Evolutionary conservation across 2,329 filamentous ascomycete genomes (phyloP), one percentile per base, ranked within the genome.

Genomic region (Xylaria multiplex): DNA sequence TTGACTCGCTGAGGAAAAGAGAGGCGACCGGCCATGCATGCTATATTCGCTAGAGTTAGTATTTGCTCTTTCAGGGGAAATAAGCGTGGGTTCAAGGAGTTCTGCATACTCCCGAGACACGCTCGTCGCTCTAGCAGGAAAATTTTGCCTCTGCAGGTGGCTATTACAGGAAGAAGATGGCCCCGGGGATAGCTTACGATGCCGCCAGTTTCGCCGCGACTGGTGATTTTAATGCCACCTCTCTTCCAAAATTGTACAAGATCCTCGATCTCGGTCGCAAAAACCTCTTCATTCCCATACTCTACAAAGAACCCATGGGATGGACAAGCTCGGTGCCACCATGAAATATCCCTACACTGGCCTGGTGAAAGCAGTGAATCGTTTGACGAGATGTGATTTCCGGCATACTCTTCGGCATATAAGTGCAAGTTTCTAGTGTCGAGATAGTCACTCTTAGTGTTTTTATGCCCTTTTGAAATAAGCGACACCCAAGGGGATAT

Each of bases 401-500:
- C 88, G 11, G 86, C 83, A 74, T 95, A 96, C 72, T 91, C 87
- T 13, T 83, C 81, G 0, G 90, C 93, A 74, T 94, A 96, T 8
- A 82, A 81, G 76, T 90, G 87, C 32, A 96, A 81, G 59, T 84
- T 89, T 16, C 84, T 79, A 19, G 84, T 83, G 72, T 93, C 88
- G 42, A 96, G 84, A 74, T 91, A 97, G 77, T 96, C 93, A 70
- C 90, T 92, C 3, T 81, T 76, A 0, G 91, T 95, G 70, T 91
- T 88, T 59, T 82, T 83, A 72, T 94, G 90, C 59, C 86, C 84
- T 6, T 82, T 79, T 0, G 91, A 93, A 45, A 92, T 82, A 46
- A 96, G 85, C 1, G 89, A 91, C 13, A 90, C 84, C 93, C 93
- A 96, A 0, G 93, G 93, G 9, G 91, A 94, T 66, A 97, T 92